Percentiles rank a stretch among this genome's conserved stretches.
Conservation (phyloP, 164 flowering plant species). For the Vitis rupestris region DNA sequence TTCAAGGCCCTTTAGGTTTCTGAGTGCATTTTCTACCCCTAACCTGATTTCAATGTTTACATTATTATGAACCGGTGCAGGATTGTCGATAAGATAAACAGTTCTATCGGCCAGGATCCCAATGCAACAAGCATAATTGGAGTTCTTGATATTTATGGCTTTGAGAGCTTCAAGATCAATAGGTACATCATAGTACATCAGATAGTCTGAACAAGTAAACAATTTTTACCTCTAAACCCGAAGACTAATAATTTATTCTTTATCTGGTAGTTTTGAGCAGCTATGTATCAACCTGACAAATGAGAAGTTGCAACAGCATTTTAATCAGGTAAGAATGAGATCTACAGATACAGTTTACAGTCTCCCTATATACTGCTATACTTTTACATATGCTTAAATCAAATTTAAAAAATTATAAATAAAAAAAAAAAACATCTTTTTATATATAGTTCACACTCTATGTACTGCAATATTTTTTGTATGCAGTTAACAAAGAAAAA, state of each 20-base stretch:
- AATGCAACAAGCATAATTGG: constrained; percentile 66
- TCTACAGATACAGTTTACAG: neutral
- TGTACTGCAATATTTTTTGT: neutral
- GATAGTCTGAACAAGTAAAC: neutral
- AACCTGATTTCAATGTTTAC: neutral
- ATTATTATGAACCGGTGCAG: constrained; percentile 30
- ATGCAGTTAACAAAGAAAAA: neutral
- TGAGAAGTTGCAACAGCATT: constrained; percentile 91
- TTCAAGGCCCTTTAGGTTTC: neutral
- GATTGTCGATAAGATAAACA: constrained; percentile 80
- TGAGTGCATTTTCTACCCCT: neutral
- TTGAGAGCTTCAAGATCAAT: constrained; percentile 86
- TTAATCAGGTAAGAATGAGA: constrained; percentile 61
- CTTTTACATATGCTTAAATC: too few species aligned
- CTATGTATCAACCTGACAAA: constrained; percentile 86
- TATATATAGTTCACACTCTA: neutral
- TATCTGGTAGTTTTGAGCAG: constrained; percentile 75
- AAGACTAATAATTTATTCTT: constrained; percentile 15
- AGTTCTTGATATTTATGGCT: constrained; percentile 89
- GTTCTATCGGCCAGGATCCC: constrained; percentile 82
- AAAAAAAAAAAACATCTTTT: too few species aligned
- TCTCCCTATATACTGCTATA: neutral
- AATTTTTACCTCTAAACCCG: neutral
- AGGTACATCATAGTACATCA: constrained; percentile 39
- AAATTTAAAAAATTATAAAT: too few species aligned